Conservation (phyloP, 1,284 basidiomycete genomes). For the Rhodotorula sp. region DNA sequence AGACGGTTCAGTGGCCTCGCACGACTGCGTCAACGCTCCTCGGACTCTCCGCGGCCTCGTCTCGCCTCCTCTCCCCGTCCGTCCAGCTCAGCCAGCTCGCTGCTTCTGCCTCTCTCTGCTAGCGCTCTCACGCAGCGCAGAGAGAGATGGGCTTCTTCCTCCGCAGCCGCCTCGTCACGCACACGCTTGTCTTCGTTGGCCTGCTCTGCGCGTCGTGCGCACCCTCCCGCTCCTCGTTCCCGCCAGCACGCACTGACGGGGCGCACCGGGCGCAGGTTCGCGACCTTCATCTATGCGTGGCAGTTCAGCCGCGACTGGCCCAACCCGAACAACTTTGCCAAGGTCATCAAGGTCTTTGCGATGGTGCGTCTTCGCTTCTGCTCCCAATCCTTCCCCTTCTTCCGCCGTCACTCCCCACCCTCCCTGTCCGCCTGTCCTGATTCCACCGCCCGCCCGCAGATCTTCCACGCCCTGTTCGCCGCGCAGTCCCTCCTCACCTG, state of each 20-base stretch:
- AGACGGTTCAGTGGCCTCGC: too few relatives aligned
- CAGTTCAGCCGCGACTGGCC: slow-evolving; percentile 15
- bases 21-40: not conserved
- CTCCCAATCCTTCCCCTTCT: not conserved
- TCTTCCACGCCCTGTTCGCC: slow-evolving; percentile 15
- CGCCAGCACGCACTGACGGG: not conserved
- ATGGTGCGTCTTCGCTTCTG: not conserved
- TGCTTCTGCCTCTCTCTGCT: not conserved
- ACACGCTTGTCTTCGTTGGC: not conserved
- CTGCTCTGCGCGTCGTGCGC: not conserved
- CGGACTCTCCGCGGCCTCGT: not conserved
- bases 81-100: not conserved
- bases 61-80: not conserved
- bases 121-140: not conserved
- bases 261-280: not conserved
- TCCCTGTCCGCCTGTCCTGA: too few relatives aligned
- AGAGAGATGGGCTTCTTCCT: slow-evolving; percentile 15
- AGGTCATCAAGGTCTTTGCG: not conserved
- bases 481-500: slow-evolving; percentile 15
- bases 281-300: slow-evolving; percentile 28
- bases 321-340: slow-evolving; percentile 17
- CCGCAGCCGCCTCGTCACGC: slow-evolving; percentile 13
- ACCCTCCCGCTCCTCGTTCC: not conserved
- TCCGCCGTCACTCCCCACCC: too few relatives aligned
- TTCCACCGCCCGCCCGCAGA: too few relatives aligned